Conservation (phyloP, 352 stramenopile genomes). For the Phytopythium ostracodes region DNA sequence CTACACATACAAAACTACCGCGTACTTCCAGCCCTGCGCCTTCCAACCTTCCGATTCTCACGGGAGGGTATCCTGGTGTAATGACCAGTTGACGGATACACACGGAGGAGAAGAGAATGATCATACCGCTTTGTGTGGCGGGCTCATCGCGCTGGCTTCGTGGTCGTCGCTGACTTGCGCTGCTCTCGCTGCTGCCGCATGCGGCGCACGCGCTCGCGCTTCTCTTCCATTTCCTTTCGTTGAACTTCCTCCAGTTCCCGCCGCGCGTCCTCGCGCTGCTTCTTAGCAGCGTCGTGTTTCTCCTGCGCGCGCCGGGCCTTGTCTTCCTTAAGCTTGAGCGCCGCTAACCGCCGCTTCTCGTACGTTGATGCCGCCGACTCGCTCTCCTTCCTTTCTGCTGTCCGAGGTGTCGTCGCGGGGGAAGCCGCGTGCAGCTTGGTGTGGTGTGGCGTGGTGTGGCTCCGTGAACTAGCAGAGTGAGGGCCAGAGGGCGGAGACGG, state of each 20-base stretch:
- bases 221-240: conserved; percentile 64
- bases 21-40: not conserved
- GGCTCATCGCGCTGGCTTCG: conserved; percentile 7
- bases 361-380: conserved; percentile 29
- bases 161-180: conserved; percentile 17
- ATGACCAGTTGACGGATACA: not conserved
- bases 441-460: not conserved
- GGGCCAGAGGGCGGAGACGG: not conserved
- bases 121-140: not conserved
- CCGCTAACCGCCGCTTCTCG: conserved; percentile 51
- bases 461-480: not conserved
- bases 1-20: conserved; percentile 3
- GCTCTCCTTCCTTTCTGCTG: conserved; percentile 7
- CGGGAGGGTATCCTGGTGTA: no score
- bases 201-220: conserved; percentile 55
- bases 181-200: conserved; percentile 49
- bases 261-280: conserved; percentile 58
- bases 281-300: conserved; percentile 52
- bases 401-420: not conserved
- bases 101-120: not conserved
- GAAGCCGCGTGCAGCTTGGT: not conserved
- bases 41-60: not conserved
- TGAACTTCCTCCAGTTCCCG: conserved; percentile 63
- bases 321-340: conserved; percentile 68
- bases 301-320: conserved; percentile 60